phyloP scores from a whole-genome alignment of 768 basidiomycete genomes.

The Leucocoprinus sp. region DNA sequence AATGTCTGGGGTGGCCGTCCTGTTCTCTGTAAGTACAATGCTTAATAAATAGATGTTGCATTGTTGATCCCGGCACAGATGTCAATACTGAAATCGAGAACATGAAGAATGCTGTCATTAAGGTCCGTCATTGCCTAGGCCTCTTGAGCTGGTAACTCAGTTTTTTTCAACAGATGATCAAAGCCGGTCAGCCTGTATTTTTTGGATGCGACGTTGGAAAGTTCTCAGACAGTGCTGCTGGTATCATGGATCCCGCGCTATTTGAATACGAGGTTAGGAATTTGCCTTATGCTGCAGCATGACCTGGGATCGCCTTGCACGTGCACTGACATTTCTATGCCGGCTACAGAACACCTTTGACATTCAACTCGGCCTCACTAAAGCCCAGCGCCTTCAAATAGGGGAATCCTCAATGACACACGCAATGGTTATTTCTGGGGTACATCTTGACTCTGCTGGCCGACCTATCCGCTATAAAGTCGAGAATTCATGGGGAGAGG shows the following conservation, averaged over 20 bases:
- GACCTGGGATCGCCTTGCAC: not conserved
- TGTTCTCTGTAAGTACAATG: constrained; percentile 61
- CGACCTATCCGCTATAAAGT: constrained; percentile 89
- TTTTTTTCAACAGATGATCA: constrained; percentile 45
- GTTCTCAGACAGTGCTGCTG: constrained; percentile 58
- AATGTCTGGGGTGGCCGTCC: constrained; percentile 86
- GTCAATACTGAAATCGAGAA: constrained; percentile 82
- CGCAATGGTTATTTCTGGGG: constrained; percentile 90
- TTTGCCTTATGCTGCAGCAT: not conserved
- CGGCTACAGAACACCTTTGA: constrained; percentile 65
- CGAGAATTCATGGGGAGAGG: constrained; percentile 91
- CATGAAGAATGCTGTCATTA: constrained; percentile 77
- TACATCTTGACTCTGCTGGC: constrained; percentile 72
- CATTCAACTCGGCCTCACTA: constrained; percentile 70
- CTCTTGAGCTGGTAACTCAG: not conserved
- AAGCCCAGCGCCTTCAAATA: constrained; percentile 76
- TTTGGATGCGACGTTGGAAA: constrained; percentile 97
- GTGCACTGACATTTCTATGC: not conserved
- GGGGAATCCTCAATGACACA: constrained; percentile 92
- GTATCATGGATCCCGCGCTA: constrained; percentile 82
- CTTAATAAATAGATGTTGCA: not conserved
- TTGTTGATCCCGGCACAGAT: constrained; percentile 37
- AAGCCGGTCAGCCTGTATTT: constrained; percentile 85
- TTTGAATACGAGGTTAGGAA: constrained; percentile 69
- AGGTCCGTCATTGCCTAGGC: constrained; percentile 28